These are phyloP conservation scores for Rhytidiadelphus loreus DNA, from an alignment of 225 moss, liverwort and hornwort genomes.

Conservation along the genomic window DNA sequence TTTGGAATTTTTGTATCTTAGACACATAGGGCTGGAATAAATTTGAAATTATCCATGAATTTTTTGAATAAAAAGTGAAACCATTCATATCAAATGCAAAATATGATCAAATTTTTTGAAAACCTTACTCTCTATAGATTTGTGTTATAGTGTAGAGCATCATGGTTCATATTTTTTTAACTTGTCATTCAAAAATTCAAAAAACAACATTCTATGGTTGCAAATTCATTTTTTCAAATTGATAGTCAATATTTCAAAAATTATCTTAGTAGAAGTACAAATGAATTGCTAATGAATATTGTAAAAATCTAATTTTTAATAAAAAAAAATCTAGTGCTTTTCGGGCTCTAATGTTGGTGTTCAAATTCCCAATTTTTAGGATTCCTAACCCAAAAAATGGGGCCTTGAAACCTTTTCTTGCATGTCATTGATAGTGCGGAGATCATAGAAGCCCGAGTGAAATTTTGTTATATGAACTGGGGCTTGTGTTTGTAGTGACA, in stretches of 20 bases:
- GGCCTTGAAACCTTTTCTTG: rapidly evolving
- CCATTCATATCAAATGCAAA: not conserved
- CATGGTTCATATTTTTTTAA: too few species aligned
- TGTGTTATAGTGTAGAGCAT: too few species aligned
- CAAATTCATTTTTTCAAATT: not conserved
- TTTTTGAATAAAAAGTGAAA: too few species aligned
- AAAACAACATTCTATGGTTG: rapidly evolving
- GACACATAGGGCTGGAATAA: rapidly evolving
- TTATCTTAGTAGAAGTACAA: not conserved
- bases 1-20: not conserved
- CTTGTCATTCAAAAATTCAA: not conserved
- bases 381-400: rapidly evolving
- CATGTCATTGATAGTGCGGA: rapidly evolving
- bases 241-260: too few species aligned
- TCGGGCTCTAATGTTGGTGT: rapidly evolving
- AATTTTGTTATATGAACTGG: not conserved
- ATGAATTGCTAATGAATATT: rapidly evolving
- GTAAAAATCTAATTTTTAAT: rapidly evolving
- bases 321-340: not conserved
- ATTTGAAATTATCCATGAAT: not conserved
- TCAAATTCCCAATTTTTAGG: not conserved
- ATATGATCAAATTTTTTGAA: not conserved
- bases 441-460: rapidly evolving
- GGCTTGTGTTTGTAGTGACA: not conserved
- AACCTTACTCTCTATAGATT: rapidly evolving